Base-by-base conservation (phyloP, 129 eudicot species). In the carrot (Daucus carota) region DNA sequence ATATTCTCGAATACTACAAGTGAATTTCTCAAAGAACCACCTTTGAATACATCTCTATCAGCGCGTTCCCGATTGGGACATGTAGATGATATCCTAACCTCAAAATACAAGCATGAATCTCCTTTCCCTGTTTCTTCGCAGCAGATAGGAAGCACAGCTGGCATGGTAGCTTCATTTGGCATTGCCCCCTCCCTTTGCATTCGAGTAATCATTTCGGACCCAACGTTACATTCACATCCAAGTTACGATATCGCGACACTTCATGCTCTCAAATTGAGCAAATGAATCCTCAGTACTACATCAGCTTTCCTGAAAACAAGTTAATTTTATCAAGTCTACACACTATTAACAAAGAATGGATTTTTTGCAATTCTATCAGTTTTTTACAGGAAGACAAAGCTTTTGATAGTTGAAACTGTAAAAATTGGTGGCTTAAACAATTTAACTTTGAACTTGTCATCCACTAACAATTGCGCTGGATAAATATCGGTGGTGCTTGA, bases 81-180 rank as follows among this genome's bases (percentile, higher is more conserved):
- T 83, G 46, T 32, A 84, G 82, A 50, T 85, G 83, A 24, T 82
- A 80, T 44, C 90, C 90, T 18, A 73, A 82, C 74, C 81, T 88
- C n/a, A 86, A 72, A 78, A 91, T 84, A 78, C 81, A 83, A 54
- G 84, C 84, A 63, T 91, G 93, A 82, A 91, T 71, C 90, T 91
- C 93, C 80, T 91, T 91, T n/a, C 91, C 93, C 81, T 84, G 96
- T 71, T 83, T 83, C 80, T 86, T 88, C 28, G 93, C 88, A 88
- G 80, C 91, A 88, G 69, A 90, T 60, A 73, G 93, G 88, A 65
- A 90, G 79, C 52, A 75, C 47, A 75, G 84, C 78, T 48, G 88
- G 81, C 47, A 86, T 76, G 18, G 96, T 90, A 62, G 89, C 87
- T 47, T 78, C 77, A 82, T 84, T 88, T 24, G 90, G 92, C n/a